Evolutionary conservation across 106 monocot species (phyloP).

Genomic region (Cymbidium sinense): DNA sequence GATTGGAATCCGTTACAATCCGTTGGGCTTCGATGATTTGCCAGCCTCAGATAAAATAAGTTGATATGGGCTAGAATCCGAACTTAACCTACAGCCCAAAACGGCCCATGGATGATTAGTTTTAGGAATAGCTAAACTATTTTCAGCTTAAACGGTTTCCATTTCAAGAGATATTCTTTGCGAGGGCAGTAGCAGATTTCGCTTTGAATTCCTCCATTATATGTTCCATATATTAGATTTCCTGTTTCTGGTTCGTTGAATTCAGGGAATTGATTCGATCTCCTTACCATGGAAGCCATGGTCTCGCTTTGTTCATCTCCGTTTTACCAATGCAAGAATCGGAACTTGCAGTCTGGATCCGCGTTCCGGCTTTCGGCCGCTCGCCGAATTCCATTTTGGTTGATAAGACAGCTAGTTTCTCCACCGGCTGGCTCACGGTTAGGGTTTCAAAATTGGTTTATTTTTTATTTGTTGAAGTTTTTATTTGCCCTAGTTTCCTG

Average conservation of each 20-base stretch:
- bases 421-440: conserved; percentile 13
- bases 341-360: conserved; percentile 7
- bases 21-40: no score
- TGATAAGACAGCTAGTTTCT: conserved; percentile 10
- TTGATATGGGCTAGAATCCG: no score
- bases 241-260: neutral
- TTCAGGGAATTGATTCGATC: neutral
- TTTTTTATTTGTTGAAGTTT: neutral
- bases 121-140: no score
- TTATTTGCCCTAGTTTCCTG: neutral
- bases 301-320: conserved; percentile 20
- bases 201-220: neutral
- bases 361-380: neutral
- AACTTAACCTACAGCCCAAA: no score
- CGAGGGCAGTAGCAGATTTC: neutral
- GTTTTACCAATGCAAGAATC: conserved; percentile 4
- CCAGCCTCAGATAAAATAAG: no score
- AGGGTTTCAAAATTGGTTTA: neutral
- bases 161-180: no score
- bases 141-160: no score
- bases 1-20: no score
- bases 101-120: no score
- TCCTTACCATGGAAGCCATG: conserved; percentile 32
- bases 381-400: neutral
- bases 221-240: neutral